phyloP scores from a whole-genome alignment of 768 basidiomycete genomes.

The Hericium alpestre region DNA sequence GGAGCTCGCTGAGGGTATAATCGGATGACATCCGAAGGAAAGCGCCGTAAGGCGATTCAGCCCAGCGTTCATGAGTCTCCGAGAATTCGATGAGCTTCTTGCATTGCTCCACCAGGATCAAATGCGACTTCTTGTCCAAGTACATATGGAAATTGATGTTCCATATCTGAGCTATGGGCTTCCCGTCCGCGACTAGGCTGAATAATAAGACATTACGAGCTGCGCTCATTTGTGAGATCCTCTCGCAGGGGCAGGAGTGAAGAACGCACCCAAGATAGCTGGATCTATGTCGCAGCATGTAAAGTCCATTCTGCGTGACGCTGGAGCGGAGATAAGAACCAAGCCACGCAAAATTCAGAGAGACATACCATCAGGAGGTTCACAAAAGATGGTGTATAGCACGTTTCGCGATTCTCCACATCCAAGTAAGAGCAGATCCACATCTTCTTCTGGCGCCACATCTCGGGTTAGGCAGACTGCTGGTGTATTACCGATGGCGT shows the following conservation, averaged over 20 bases:
- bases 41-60: conserved; percentile 23
- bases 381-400: conserved; percentile 35
- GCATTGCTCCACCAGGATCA: conserved; percentile 25
- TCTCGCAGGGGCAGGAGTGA: neutral
- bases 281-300: conserved; percentile 44
- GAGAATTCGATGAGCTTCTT: conserved; percentile 26
- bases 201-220: conserved; percentile 40
- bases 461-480: conserved; percentile 38
- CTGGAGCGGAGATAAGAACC: neutral
- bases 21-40: conserved; percentile 29
- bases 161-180: conserved; percentile 23
- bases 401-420: conserved; percentile 50
- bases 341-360: too few species aligned
- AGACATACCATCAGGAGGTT: neutral
- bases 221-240: conserved; percentile 9
- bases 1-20: conserved; percentile 29
- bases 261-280: conserved; percentile 30
- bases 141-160: conserved; percentile 40
- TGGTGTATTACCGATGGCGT: conserved; percentile 52
- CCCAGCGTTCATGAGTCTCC: conserved; percentile 27
- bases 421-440: conserved; percentile 39
- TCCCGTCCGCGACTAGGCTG: conserved; percentile 29
- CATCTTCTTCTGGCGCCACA: conserved; percentile 36
- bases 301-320: conserved; percentile 28
- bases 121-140: conserved; percentile 26